phyloP scores from a whole-genome alignment of 2,329 filamentous ascomycete genomes.

The Alternaria gansuensis region DNA sequence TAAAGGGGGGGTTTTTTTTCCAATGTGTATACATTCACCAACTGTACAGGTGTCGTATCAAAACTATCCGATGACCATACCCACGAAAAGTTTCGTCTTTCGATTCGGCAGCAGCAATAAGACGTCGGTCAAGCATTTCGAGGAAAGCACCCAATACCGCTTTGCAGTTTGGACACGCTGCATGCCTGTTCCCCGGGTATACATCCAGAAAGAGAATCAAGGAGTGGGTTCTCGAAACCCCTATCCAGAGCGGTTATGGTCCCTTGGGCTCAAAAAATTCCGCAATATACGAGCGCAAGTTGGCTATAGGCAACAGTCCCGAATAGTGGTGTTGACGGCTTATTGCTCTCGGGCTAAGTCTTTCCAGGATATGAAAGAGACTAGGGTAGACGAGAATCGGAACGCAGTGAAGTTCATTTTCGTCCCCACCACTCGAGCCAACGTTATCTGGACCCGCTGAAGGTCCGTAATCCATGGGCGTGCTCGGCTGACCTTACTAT shows the following conservation, averaged over 20 bases:
- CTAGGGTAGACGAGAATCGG: background rate
- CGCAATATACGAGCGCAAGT: background rate
- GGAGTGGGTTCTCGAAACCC: background rate
- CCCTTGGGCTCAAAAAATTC: background rate
- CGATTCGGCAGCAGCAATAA: background rate
- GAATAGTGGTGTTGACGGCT: background rate
- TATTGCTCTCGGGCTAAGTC: background rate
- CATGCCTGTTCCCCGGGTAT: background rate
- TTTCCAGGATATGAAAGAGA: background rate
- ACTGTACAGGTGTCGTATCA: constrained; percentile 1
- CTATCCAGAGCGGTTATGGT: background rate
- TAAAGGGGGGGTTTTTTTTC: too few species aligned
- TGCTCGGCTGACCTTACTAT: too few species aligned
- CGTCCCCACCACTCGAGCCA: constrained; percentile 1
- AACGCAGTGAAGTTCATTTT: background rate
- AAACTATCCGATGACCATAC: background rate
- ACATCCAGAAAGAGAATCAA: background rate
- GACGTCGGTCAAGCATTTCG: background rate
- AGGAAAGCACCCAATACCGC: constrained; percentile 2
- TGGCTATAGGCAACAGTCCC: background rate
- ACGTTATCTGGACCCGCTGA: background rate
- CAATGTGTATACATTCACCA: constrained; percentile 1
- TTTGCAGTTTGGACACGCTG: constrained; percentile 7
- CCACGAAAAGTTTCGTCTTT: background rate
- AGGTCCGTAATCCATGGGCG: too few species aligned